Conservation (phyloP, 176 grass and related monocot genomes). For the Metroxylon sagu region DNA sequence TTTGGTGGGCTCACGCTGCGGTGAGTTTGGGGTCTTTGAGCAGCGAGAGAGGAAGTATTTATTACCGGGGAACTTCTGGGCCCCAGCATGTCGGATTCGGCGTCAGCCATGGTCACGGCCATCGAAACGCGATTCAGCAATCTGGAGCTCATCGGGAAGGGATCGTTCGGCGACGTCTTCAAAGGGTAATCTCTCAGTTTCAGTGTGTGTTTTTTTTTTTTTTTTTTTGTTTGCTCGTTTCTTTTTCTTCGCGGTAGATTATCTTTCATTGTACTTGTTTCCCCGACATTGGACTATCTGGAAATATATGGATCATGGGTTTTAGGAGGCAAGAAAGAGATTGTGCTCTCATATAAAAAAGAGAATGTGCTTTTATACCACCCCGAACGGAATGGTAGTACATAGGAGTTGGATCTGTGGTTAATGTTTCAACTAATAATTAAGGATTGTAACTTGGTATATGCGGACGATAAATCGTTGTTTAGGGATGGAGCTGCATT, state of each 20-base stretch:
- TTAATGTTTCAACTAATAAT: no score
- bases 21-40: conserved; percentile 2
- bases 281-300: not conserved
- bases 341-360: no score
- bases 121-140: conserved; percentile 72
- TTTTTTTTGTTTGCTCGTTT: no score
- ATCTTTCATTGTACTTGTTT: conserved; percentile 1
- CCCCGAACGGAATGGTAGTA: no score
- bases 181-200: conserved; percentile 46
- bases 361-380: no score
- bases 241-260: not conserved
- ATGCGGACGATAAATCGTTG: no score
- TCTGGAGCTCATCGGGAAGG: conserved; percentile 79
- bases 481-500: no score
- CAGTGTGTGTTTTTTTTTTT: not conserved
- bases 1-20: conserved; percentile 8
- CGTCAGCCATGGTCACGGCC: conserved; percentile 45
- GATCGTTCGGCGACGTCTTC: conserved; percentile 87
- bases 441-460: no score
- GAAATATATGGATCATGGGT: no score
- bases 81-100: conserved; percentile 49
- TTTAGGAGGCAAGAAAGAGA: no score
- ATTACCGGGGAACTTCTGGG: not conserved
- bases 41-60: not conserved
- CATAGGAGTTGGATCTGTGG: no score